Evolutionary conservation across 1,139 yeast genomes (phyloP).

Genomic region (Kazachstania sp.): DNA sequence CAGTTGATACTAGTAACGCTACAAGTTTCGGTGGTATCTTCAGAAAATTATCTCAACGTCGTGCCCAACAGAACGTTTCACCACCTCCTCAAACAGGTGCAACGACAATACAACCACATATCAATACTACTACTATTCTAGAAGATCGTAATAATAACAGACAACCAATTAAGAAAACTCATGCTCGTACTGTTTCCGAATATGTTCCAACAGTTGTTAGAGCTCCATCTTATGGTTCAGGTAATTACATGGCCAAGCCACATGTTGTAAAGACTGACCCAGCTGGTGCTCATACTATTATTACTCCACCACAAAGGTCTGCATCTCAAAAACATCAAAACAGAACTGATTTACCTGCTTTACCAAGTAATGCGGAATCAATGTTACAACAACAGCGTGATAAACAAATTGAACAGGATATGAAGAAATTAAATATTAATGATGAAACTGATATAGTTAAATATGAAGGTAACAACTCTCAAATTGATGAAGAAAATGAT

Average conservation of each 20-base stretch:
- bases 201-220: constrained; percentile 25
- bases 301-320: constrained; percentile 18
- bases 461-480: constrained; percentile 3
- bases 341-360: constrained; percentile 26
- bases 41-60: constrained; percentile 30
- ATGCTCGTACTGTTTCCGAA: constrained; percentile 36
- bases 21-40: constrained; percentile 28
- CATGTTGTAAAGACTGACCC: background rate
- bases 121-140: background rate
- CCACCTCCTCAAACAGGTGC: constrained; percentile 3
- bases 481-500: constrained; percentile 7
- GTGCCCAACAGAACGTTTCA: constrained; percentile 12
- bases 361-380: constrained; percentile 30
- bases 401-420: constrained; percentile 17
- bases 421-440: constrained; percentile 16
- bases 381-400: constrained; percentile 28
- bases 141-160: constrained; percentile 3
- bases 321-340: constrained; percentile 18
- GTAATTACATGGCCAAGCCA: background rate
- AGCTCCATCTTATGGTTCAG: constrained; percentile 9
- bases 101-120: constrained; percentile 1
- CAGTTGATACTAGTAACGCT: constrained; percentile 15
- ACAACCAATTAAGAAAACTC: constrained; percentile 22
- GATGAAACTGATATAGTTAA: constrained; percentile 3
- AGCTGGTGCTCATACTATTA: constrained; percentile 5